Evolutionary conservation across 768 basidiomycete species (phyloP), one percentile per base, ranked within the genome.

Genomic region (Amanita phalloides): DNA sequence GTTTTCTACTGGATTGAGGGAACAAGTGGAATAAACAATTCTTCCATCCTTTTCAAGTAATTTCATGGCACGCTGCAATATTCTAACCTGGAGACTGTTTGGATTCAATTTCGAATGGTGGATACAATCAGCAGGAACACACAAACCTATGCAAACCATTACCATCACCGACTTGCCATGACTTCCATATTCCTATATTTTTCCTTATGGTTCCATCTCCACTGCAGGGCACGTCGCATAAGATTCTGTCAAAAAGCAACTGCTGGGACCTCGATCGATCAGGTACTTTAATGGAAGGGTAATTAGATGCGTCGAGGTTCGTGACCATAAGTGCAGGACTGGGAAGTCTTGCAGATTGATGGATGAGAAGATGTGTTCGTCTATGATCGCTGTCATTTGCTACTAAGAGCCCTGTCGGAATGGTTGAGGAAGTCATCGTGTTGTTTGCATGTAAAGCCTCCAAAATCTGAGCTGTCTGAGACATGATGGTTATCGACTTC

Each of bases 21-120:
- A 97, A 61, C 96, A 98, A 0, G 96, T 99, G 4, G 96, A 98
- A 64, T 98, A 99, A 14, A 98, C 94, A 55, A 98, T 86, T 33
- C 88, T 82, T 6, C 94, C 95, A n/a, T 83, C 79, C 9, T 63
- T 61, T 28, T 83, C 82, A 37, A 99, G 77, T 68, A 98, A 77
- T 51, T 84, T 81, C 89, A 99, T 96, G 1, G 86, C 95, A 17
- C 96, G 86, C 54, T 86, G 76, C 17, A 98, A 76, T 58, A 99
- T 98, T 17, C 96, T 86, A 37, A 92, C 72, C 63, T 99, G 96
- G 28, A 99, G 73, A 8, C 92, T 97, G 58, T 26, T 26, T 26
- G 30, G 37, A 47, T 11, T 47, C 39, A 53, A 36, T 51, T 30
- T 45, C 50, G n/a, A 42, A 30, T 58, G 48, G 32, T 25, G 42